phyloP scores from a whole-genome alignment of 352 stramenopile genomes.

The Globisporangium solare region DNA sequence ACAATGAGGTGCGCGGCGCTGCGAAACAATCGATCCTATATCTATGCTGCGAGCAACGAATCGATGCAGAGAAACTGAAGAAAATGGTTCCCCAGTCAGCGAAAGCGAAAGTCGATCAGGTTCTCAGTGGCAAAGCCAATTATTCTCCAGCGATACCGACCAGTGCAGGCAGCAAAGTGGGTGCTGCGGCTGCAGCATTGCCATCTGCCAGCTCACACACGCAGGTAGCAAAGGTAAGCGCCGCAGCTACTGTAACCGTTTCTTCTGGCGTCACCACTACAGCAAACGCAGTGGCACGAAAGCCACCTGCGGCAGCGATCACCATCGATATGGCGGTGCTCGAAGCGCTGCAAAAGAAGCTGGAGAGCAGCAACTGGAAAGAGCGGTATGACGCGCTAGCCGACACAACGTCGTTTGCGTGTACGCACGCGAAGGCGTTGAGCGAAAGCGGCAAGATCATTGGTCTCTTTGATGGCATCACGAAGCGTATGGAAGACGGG shows the following conservation, averaged over 20 bases:
- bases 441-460: conserved; percentile 45
- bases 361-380: conserved; percentile 79
- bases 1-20: conserved; percentile 68
- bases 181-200: too few species aligned
- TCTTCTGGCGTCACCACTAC: neutral
- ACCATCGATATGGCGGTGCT: conserved; percentile 37
- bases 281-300: too few species aligned
- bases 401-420: conserved; percentile 34
- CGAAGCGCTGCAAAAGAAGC: conserved; percentile 30
- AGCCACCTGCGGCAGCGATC: too few species aligned
- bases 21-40: conserved; percentile 63
- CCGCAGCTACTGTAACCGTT: neutral
- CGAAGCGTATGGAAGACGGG: conserved; percentile 69
- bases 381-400: conserved; percentile 62
- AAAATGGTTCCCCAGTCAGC: conserved; percentile 37
- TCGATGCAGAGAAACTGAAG: conserved; percentile 49
- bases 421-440: conserved; percentile 15
- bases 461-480: conserved; percentile 57
- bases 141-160: conserved; percentile 20
- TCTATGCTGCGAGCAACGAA: conserved; percentile 29
- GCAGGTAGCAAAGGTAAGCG: neutral
- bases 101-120: conserved; percentile 44
- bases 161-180: conserved; percentile 1
- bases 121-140: conserved; percentile 24
- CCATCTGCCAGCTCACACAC: too few species aligned